These are phyloP conservation scores for Boeremia lycopersici DNA, from an alignment of 2,329 filamentous ascomycete genomes.

Conservation along the genomic window DNA sequence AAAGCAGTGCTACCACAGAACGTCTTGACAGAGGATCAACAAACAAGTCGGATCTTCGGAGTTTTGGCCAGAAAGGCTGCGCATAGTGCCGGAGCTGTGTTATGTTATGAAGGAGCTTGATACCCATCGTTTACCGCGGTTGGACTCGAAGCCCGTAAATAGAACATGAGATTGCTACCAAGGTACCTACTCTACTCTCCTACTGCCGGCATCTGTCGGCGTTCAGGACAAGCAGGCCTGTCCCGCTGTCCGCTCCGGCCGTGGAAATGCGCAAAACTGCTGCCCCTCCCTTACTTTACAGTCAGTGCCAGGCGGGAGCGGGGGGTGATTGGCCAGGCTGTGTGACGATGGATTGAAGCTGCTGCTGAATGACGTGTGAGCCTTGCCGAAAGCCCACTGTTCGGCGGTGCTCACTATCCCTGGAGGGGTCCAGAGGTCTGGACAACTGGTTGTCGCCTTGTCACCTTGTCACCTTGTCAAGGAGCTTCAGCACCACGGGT, in stretches of 20 bases:
- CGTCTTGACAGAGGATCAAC: conserved; percentile 9
- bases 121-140: background rate
- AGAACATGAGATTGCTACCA: conserved; percentile 5
- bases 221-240: conserved; percentile 11
- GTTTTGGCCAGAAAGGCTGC: background rate
- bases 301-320: conserved; percentile 14
- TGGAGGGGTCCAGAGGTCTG: conserved; percentile 20
- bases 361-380: conserved; percentile 36
- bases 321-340: conserved; percentile 18
- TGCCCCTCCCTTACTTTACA: conserved; percentile 30
- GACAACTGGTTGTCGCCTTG: conserved; percentile 57
- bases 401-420: conserved; percentile 21
- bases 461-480: conserved; percentile 40
- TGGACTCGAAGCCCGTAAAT: background rate
- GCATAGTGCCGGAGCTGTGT: conserved; percentile 2
- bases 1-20: conserved; percentile 9
- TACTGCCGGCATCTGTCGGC: conserved; percentile 16
- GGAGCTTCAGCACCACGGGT: conserved; percentile 72
- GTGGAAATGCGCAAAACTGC: conserved; percentile 20
- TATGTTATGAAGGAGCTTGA: background rate
- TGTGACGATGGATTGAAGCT: conserved; percentile 17
- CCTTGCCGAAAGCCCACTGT: conserved; percentile 17
- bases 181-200: conserved; percentile 5
- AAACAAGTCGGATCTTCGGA: conserved; percentile 9
- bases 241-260: conserved; percentile 20